Percentiles rank a stretch among this genome's conserved stretches.
Conservation (phyloP, 257 asterid genomes). For the Nicotiana otophora region DNA sequence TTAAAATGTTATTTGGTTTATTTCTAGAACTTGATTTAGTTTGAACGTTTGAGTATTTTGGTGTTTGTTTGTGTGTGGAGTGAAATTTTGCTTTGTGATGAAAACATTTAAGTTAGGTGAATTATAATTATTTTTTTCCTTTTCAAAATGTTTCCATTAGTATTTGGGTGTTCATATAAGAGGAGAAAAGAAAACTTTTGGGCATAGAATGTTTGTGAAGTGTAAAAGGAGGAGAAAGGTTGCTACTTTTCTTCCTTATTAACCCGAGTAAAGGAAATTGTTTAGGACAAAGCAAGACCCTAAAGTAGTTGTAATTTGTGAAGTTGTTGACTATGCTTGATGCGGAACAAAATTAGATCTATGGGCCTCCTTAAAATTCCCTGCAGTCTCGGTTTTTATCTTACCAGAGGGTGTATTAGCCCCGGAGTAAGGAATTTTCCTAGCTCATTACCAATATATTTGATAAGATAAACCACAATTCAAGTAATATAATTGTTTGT, state of each 20-base stretch:
- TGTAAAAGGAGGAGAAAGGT: neutral
- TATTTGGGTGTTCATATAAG: neutral
- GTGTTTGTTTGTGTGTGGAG: neutral
- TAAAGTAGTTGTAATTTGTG: neutral
- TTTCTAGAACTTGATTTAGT: neutral
- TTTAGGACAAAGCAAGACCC: neutral
- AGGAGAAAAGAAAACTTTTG: neutral
- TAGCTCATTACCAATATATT: neutral
- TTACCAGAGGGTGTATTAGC: neutral
- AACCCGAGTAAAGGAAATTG: neutral
- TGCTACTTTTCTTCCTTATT: neutral
- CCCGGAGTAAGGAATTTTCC: neutral
- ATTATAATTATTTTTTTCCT: neutral
- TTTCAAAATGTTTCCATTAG: neutral
- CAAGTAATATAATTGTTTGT: neutral
- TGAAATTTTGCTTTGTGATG: neutral
- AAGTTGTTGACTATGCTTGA: neutral
- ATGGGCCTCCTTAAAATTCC: neutral
- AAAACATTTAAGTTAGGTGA: neutral
- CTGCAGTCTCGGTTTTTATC: neutral
- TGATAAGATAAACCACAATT: neutral
- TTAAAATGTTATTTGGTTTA: neutral
- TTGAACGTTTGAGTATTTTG: neutral
- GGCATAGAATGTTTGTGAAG: neutral
- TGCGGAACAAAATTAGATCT: neutral